A percentile compares a stretch with the other conserved stretches of the same genome.
Conservation (phyloP, 768 basidiomycete genomes). For the Pleurotus tuber-regium region DNA sequence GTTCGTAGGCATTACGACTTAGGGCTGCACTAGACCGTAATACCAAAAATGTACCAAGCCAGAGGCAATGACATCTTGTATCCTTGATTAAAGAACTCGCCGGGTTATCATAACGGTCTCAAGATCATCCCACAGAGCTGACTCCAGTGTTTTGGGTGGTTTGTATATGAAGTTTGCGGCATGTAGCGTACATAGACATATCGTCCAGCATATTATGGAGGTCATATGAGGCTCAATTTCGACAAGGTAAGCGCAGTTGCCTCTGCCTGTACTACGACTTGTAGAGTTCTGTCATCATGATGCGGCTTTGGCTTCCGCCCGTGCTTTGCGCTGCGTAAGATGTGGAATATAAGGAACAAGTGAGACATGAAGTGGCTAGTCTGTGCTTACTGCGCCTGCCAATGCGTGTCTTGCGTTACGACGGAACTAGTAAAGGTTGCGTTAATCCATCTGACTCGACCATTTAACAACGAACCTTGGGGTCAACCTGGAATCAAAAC, state of each 20-base stretch:
- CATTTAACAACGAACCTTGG: slow-evolving; percentile 56
- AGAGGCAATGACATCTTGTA: slow-evolving; percentile 19
- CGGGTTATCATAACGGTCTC: not conserved
- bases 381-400: slow-evolving; percentile 65
- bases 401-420: slow-evolving; percentile 76
- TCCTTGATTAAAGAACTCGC: too few species aligned
- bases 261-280: not conserved
- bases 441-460: slow-evolving; percentile 13
- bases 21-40: slow-evolving; percentile 63
- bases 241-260: not conserved
- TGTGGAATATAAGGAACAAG: slow-evolving; percentile 10
- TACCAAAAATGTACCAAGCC: slow-evolving; percentile 35
- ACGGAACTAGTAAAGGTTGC: slow-evolving; percentile 60
- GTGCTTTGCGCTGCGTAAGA: slow-evolving; percentile 57
- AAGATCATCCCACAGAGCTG: not conserved
- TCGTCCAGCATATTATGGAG: not conserved
- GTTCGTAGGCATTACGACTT: slow-evolving; percentile 60
- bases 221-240: not conserved
- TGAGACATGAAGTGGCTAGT: not conserved
- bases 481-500: slow-evolving; percentile 58
- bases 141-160: slow-evolving; percentile 1
- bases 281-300: slow-evolving; percentile 21
- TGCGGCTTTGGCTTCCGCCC: slow-evolving; percentile 55
- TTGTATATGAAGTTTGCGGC: not conserved
- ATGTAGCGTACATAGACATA: slow-evolving; percentile 9